Evolutionary conservation across 1,139 yeast genomes (phyloP), one percentile per base, ranked within the genome.

Genomic region (Pichia inconspicua): DNA sequence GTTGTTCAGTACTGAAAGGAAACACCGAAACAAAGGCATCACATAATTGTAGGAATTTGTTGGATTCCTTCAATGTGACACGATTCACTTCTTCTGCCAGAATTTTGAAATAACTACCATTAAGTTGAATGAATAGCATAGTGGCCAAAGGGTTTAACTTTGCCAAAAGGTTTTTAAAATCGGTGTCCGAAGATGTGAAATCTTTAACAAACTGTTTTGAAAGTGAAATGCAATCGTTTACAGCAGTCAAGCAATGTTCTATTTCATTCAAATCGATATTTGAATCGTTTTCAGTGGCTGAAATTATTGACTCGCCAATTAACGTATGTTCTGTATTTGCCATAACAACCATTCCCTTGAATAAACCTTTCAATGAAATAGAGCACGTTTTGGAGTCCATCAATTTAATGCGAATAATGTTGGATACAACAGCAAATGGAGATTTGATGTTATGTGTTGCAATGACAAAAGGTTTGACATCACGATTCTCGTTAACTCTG

Each of bases 131-230:
- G 55, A 70, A 76, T n/a, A 82, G 66, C 0, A 82, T 73, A 54
- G 76, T 77, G 0, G 87, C 81, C 47, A 82, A 63, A 0, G 89
- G 90, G 19, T 82, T 75, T 37, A 82, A 66, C 1, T 78, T 68
- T 36, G 80, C 61, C 15, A 81, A 65, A 50, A 73, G 71, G 9
- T 55, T 59, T 32, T 54, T 61, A 54, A 60, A 52, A 40, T 25
- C 60, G 44, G 34, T 30, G 15, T 30, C 34, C n/a, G 11, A 30
- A 12, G 34, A 30, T 12, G 34, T 14, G n/a, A 30, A 30, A 10
- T 30, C 34, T 30, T 30, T 30, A 5, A 30, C 34, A 30, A 30
- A 30, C n/a, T 12, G 14, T 12, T 30, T 12, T 12, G n/a, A 30
- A 30, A 11, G 34, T 5, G 4, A 14, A 12, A 30, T 3, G n/a